Conservation (phyloP, 106 monocot genomes). For the Chionographis japonica region DNA sequence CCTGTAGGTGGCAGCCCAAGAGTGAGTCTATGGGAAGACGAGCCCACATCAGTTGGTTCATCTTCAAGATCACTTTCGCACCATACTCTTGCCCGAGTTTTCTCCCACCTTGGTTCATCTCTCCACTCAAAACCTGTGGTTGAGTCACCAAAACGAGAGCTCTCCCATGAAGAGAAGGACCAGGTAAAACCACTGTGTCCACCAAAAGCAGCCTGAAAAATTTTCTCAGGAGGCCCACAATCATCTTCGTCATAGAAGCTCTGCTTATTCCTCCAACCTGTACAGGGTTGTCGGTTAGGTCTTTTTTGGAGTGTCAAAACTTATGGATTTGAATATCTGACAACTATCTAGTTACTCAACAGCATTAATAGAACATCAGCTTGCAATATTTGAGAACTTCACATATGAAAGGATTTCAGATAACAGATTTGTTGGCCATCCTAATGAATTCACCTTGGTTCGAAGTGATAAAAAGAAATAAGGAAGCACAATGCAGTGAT, state of each 20-base stretch:
- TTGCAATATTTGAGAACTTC: no score
- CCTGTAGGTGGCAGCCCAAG: conserved; percentile 64
- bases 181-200: conserved; percentile 40
- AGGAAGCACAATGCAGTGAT: no score
- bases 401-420: no score
- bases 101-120: conserved; percentile 27
- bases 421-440: no score
- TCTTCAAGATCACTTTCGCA: conserved; percentile 45
- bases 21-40: conserved; percentile 44
- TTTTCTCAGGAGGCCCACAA: conserved; percentile 20
- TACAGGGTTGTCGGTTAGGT: background rate
- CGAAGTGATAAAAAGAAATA: no score
- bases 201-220: conserved; percentile 34
- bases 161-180: conserved; percentile 41
- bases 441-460: no score
- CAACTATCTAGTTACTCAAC: no score
- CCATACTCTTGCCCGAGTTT: conserved; percentile 19
- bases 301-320: no score
- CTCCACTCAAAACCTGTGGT: conserved; percentile 40
- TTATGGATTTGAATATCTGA: no score
- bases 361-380: no score
- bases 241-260: conserved; percentile 31
- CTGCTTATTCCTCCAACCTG: conserved; percentile 25
- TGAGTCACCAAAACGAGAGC: conserved; percentile 16
- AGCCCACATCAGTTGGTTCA: conserved; percentile 25